phyloP scores from a whole-genome alignment of 2,329 filamentous ascomycete genomes.

The Aspergillus sp. region DNA sequence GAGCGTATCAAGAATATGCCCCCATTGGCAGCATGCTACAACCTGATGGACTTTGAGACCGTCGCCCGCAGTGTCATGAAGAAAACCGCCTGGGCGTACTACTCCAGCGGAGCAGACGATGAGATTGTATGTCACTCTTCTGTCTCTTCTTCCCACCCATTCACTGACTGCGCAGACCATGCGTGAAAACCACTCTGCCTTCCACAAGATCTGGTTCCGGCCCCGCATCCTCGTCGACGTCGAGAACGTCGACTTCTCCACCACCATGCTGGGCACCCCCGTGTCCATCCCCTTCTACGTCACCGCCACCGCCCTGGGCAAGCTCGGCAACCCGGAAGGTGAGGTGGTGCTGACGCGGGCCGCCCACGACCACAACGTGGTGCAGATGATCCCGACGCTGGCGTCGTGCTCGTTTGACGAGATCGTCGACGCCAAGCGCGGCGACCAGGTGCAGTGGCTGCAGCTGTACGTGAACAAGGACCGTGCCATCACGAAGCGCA shows the following conservation, averaged over 20 bases:
- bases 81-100: slow-evolving; percentile 96
- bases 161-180: slow-evolving; percentile 61
- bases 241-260: slow-evolving; percentile 78
- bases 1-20: slow-evolving; percentile 75
- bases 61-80: slow-evolving; percentile 91
- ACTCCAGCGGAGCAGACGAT: slow-evolving; percentile 88
- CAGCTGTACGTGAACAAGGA: slow-evolving; percentile 98
- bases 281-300: slow-evolving; percentile 90
- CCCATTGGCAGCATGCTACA: slow-evolving; percentile 81
- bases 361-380: slow-evolving; percentile 78
- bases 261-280: slow-evolving; percentile 89
- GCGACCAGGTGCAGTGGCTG: slow-evolving; percentile 88
- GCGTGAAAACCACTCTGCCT: slow-evolving; percentile 92
- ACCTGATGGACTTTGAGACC: slow-evolving; percentile 91
- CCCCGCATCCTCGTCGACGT: slow-evolving; percentile 87
- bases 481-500: slow-evolving; percentile 81
- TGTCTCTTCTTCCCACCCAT: slow-evolving; percentile 9
- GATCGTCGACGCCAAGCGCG: slow-evolving; percentile 79
- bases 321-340: slow-evolving; percentile 89
- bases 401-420: slow-evolving; percentile 98
- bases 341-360: slow-evolving; percentile 88
- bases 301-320: slow-evolving; percentile 91
- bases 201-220: slow-evolving; percentile 97
- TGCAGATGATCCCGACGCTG: slow-evolving; percentile 98
- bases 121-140: slow-evolving; percentile 63